Base-by-base conservation (phyloP, 2,329 filamentous ascomycete genomes). In the Didymellaceae sp. region DNA sequence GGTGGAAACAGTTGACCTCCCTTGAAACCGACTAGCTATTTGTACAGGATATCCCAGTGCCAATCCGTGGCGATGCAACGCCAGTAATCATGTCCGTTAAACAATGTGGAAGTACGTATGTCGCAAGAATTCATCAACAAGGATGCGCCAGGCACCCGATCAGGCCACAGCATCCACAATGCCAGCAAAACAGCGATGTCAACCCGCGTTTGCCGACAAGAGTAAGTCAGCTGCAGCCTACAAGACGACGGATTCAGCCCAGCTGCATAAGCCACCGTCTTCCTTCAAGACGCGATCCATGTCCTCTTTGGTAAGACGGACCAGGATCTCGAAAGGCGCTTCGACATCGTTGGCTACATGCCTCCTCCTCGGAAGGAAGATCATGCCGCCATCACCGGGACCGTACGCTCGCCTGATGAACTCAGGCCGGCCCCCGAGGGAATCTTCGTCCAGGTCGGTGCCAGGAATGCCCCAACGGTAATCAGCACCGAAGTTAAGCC, bases 31-130 rank as follows among this genome's bases (percentile, higher is more conserved):
- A 52, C 30, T 28, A 49, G 28, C 39, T 70, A 69, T 37, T 71
- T 59, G 63, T 71, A 70, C 67, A 71, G 65, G 67, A 68, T 71
- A 71, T 71, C 53, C 63, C 57, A 59, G 46, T 59, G 60, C 61
- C 53, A 60, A 57, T 35, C 32, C 47, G 16, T 52, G 31, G 50
- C 41, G 55, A 55, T 43, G 34, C 50, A 57, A 62, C 60, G 53
- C 56, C 59, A 34, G 44, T 52, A 52, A 51, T 37, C 38, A 60
- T 60, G 41, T 57, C 45, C 46, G 38, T 60, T 56, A 55, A 55
- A 42, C 51, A 54, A 59, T 55, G 53, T 45, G 53, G 32, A 55
- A 47, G 28, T 48, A 40, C 28, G 26, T 53, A 35, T 44, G 25
- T 44, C 43, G 41, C 40, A 40, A 54, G 28, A 41, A 34, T 30